Evolutionary conservation across 106 monocot genomes (phyloP).

Genomic region (Dioscorea alata): DNA sequence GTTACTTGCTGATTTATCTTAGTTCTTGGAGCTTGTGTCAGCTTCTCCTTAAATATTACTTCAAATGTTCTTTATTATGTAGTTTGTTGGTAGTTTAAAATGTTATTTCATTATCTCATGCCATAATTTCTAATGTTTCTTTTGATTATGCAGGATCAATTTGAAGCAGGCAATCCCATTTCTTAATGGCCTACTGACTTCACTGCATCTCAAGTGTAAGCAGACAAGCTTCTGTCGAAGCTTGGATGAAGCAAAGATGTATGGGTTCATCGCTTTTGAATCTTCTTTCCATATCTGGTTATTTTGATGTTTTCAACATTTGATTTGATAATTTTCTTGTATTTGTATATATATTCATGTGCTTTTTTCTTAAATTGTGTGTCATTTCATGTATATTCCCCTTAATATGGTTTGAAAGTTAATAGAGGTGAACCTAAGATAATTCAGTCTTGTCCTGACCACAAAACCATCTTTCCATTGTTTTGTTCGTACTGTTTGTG

Average conservation of each 20-base stretch:
- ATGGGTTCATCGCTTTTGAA: conserved; percentile 9
- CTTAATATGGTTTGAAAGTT: no score
- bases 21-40: not conserved
- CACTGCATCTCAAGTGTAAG: conserved; percentile 91
- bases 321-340: no score
- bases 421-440: no score
- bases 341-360: no score
- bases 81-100: not conserved
- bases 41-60: not conserved
- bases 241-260: conserved; percentile 90
- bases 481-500: no score
- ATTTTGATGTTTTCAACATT: no score
- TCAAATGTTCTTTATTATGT: not conserved
- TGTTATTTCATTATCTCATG: not conserved
- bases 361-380: no score
- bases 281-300: no score
- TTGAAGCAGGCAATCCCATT: conserved; percentile 74
- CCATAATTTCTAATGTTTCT: not conserved
- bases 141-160: conserved; percentile 59
- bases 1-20: not conserved
- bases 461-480: no score
- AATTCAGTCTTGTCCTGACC: no score
- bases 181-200: conserved; percentile 73
- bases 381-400: no score
- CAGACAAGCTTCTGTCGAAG: conserved; percentile 59